phyloP scores from a whole-genome alignment of 441 rosid genomes.

The Metrosideros polymorpha region DNA sequence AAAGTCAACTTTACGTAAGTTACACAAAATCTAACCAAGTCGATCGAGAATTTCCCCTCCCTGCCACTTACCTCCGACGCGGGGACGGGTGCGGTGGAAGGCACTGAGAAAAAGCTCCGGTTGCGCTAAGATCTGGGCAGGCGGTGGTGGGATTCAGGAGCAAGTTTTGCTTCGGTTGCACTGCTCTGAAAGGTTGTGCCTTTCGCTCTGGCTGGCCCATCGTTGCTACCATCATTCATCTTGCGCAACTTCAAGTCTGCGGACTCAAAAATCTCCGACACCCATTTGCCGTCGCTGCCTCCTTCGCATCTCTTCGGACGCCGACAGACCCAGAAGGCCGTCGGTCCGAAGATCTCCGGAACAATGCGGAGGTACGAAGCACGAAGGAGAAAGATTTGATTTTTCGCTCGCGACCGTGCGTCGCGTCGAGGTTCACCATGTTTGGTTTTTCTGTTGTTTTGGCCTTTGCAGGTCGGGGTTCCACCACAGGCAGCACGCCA shows the following conservation, averaged over 20 bases:
- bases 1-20: neutral
- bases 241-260: too few relatives aligned
- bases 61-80: neutral
- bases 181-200: neutral
- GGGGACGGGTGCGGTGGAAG: neutral
- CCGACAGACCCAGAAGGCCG: neutral
- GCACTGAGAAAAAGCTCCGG: neutral
- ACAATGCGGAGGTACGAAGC: neutral
- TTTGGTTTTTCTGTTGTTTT: neutral
- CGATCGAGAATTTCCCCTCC: neutral
- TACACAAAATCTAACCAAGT: neutral
- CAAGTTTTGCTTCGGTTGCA: neutral
- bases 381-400: neutral
- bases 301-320: neutral
- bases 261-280: neutral
- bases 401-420: neutral
- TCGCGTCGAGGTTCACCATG: neutral
- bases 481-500: slow-evolving; percentile 52
- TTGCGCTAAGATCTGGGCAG: neutral
- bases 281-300: neutral
- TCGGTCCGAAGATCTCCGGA: neutral
- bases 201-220: neutral
- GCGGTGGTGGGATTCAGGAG: neutral
- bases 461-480: slow-evolving; percentile 35
- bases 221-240: neutral